Base-by-base conservation (phyloP, 208 protist genomes). In the Acanthamoeba triangularis region DNA sequence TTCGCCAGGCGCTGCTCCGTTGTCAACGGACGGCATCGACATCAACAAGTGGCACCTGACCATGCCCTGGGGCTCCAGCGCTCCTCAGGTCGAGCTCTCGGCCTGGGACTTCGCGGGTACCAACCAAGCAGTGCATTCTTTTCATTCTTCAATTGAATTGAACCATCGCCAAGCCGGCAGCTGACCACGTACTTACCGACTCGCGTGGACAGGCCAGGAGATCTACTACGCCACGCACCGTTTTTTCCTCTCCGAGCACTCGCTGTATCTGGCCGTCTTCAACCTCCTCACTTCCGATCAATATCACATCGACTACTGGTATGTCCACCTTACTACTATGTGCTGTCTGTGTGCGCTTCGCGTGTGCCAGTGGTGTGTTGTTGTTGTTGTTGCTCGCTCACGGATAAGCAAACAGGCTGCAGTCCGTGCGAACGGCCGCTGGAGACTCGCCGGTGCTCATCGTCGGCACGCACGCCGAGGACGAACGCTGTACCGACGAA, bases 1-100 rank as follows among this genome's bases (percentile, higher is more conserved):
- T 41, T 37, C 25, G 8, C 11, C 65, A 35, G 30, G 14, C 10
- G 63, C 14, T 35, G 47, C 41, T 11, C 44, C 63, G 20, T 18
- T 94, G 47, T 94, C 90, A 0, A 94, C 90, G 2, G 90, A 94
- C 37, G 90, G 90, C 30, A 94, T 94, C 30, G 67, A 94, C 10
- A 94, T 94, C 56, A 67, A 94, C 87, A 69, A 41, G 33, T 93
- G 88, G 88, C 56, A 13, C 25, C 35, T 93, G 61, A 59, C 47
- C 37, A 93, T 80, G 61, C 63, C 67, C 61, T 80, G 61, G 67
- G 61, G 67, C 37, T 23, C 25, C 44, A 8, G 20, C 52, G 61
- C 37, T 18, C 88, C 88, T 28, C 5, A 4, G 18, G 41, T 78
- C 23, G 65, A 93, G 18, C 18, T 93, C n/a, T 78, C 87, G 0